Evolutionary conservation across 441 rosid species (phyloP), one percentile per base, ranked within the genome.

Genomic region (Kokia cookei): DNA sequence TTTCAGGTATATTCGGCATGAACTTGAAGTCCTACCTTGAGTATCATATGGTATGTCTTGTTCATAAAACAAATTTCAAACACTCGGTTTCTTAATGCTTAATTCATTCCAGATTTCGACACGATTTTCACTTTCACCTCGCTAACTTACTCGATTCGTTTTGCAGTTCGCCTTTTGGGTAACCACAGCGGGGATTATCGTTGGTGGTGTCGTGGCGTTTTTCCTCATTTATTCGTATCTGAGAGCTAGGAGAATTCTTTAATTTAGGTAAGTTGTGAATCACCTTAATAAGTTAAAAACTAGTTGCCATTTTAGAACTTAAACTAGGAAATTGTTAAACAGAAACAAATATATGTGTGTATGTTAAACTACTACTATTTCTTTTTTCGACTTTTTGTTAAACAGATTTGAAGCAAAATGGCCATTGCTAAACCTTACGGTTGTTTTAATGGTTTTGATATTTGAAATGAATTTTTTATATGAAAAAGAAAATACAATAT

Each of bases 1-100:
- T 35, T 80, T 60, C 84, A 94, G 99, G 99, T 75, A 91, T 94
- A 76, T 94, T 94, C 63, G 99, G 99, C 78, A 94, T 95, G 98
- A 95, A 95, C 82, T 86, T 95, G 84, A 91, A 80, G 88, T 95
- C 99, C 60, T 93, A 91, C 83, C 96, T 95, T 26, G 99, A 95
- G 85, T 91, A 93, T 79, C 93, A 90, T 62, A 79, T 92, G 92
- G 99, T 93, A 87, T 72, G 81, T 47, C 40, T 61, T 50, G 29
- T 19, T 35, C 35, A 29, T 29, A 7, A 32, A 65, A 35, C 40
- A 35, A 29, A 24, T 12, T 43, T 75, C 22, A 62, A 47, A 55
- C 69, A 8, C 45, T 29, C 35, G 11, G 32, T 26, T 65, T 26
- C 51, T 32, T 51, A 11, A 27, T 64, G 7, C 17, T 51, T 40